Evolutionary conservation across 306 rosid genomes (phyloP).

Genomic region (Benincasa hispida): DNA sequence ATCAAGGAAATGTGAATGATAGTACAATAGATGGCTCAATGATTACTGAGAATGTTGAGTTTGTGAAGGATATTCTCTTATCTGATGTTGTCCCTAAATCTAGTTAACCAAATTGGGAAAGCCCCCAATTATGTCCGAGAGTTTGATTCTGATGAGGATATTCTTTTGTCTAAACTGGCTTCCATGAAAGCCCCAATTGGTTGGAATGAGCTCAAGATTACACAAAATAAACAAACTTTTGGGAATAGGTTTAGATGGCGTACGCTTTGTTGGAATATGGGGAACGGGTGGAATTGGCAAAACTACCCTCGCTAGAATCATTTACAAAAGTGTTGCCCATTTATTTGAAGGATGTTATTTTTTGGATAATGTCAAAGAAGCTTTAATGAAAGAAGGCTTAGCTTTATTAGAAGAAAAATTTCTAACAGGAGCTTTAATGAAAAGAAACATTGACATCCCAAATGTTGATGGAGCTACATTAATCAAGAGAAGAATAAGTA

Average conservation of each 20-base stretch:
- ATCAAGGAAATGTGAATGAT: no score
- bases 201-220: slow-evolving; percentile 1
- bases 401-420: slow-evolving; percentile 7
- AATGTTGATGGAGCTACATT: not conserved
- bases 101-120: no score
- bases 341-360: slow-evolving; percentile 8
- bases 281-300: slow-evolving; percentile 24
- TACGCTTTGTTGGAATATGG: slow-evolving; percentile 14
- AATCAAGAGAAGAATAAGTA: not conserved
- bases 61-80: no score
- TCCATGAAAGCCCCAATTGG: no score
- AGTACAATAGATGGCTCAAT: no score
- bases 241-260: not conserved
- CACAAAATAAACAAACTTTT: not conserved
- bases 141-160: no score
- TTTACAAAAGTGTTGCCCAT: not conserved
- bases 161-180: no score
- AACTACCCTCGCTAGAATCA: slow-evolving; percentile 13
- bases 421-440: not conserved
- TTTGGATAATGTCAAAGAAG: slow-evolving; percentile 9
- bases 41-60: no score
- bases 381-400: not conserved
- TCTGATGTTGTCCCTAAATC: no score
- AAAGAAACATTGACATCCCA: not conserved
- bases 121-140: no score